These are phyloP conservation scores for Ilyonectria sp. DNA, from an alignment of 2,329 filamentous ascomycete genomes.

Conservation along the genomic window DNA sequence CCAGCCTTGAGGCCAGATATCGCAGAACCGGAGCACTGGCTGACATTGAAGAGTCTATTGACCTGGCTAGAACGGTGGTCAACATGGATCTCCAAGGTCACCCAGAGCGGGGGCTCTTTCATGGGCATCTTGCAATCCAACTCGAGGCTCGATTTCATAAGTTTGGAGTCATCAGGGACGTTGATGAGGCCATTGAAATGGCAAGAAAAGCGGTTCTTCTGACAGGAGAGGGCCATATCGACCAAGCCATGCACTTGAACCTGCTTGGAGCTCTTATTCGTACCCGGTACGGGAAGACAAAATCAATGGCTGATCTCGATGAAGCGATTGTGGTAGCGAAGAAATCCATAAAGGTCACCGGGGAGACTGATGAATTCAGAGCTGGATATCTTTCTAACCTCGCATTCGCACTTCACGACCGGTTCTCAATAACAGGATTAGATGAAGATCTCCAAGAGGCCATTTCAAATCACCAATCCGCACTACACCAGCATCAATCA, in stretches of 20 bases:
- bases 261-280: neutral
- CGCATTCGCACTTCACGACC: neutral
- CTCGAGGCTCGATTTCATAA: conserved; percentile 27
- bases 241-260: neutral
- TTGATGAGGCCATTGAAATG: neutral
- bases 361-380: neutral
- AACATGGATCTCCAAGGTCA: neutral
- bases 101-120: neutral
- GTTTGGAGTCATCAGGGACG: neutral
- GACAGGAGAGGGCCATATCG: neutral
- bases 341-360: neutral
- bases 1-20: neutral
- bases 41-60: neutral
- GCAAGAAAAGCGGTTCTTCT: neutral
- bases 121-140: neutral
- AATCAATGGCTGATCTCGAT: neutral
- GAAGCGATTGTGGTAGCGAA: neutral
- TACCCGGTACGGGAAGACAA: neutral
- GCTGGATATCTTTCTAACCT: neutral
- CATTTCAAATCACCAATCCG: neutral
- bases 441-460: conserved; percentile 1
- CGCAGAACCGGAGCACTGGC: neutral
- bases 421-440: neutral
- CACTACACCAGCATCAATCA: neutral
- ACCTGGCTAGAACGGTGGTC: neutral